Percentiles rank a stretch among this genome's conserved stretches.
Conservation (phyloP, 805 yeast genomes). For the Brettanomyces bruxellensis region DNA sequence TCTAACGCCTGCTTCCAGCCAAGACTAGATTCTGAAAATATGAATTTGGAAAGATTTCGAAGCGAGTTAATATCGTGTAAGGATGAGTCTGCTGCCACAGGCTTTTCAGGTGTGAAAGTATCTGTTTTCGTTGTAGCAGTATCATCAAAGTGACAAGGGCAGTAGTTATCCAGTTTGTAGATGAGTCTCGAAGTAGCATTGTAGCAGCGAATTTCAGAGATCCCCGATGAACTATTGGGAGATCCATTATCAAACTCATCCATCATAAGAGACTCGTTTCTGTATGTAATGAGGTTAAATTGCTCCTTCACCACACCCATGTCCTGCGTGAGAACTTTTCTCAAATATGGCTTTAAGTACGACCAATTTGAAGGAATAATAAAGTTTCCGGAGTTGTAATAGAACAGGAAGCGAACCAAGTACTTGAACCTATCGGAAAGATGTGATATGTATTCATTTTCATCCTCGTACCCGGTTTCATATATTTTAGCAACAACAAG, state of each 20-base stretch:
- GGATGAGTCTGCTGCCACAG: no score
- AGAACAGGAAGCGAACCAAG: constrained; percentile 34
- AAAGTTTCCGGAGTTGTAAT: constrained; percentile 47
- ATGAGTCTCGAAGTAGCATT: constrained; percentile 15
- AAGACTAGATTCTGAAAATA: constrained; percentile 17
- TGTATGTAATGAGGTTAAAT: constrained; percentile 49
- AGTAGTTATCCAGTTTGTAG: constrained; percentile 19
- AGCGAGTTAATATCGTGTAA: constrained; percentile 8
- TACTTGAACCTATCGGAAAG: constrained; percentile 20
- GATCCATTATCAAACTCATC: constrained; percentile 23
- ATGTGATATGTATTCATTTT: constrained; percentile 10
- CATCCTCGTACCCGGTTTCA: constrained; percentile 11
- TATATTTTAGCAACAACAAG: constrained; percentile 12
- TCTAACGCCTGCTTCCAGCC: constrained; percentile 20
- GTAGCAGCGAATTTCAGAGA: constrained; percentile 2
- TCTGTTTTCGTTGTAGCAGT: neutral
- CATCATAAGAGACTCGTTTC: constrained; percentile 65
- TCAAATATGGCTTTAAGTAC: constrained; percentile 38
- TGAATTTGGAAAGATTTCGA: constrained; percentile 11
- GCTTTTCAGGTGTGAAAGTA: neutral
- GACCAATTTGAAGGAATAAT: constrained; percentile 60
- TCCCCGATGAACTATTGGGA: neutral
- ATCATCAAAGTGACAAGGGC: neutral
- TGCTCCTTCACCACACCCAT: constrained; percentile 33
- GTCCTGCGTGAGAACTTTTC: constrained; percentile 27